phyloP scores from a whole-genome alignment of 495 filamentous ascomycete genomes.

The Viridothelium virens region DNA sequence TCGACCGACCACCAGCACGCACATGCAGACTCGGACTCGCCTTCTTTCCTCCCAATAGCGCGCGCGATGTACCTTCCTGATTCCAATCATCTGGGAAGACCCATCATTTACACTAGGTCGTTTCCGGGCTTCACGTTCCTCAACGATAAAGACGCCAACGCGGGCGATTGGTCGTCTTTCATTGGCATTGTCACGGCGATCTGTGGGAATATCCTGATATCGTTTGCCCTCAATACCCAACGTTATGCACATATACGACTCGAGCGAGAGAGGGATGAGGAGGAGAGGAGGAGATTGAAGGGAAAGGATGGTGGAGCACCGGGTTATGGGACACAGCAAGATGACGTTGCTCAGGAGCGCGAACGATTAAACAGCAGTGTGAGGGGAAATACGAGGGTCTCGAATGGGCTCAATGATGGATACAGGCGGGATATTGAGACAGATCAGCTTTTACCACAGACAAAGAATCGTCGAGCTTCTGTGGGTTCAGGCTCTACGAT shows the following conservation, averaged over 20 bases:
- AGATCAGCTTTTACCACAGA: slow-evolving; percentile 31
- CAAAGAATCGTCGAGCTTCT: slow-evolving; percentile 25
- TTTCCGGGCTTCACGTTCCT: slow-evolving; percentile 8
- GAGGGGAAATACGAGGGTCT: slow-evolving; percentile 3
- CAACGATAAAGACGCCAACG: not conserved
- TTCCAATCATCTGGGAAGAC: not conserved
- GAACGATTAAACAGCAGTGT: slow-evolving; percentile 23
- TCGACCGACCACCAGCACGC: not conserved
- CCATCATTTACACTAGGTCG: not conserved
- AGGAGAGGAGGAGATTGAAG: slow-evolving; percentile 31
- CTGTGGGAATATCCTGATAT: slow-evolving; percentile 84
- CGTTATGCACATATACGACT: slow-evolving; percentile 89
- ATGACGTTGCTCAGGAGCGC: slow-evolving; percentile 24
- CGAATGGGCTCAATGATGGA: slow-evolving; percentile 16
- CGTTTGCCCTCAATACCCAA: slow-evolving; percentile 90
- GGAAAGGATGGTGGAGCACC: slow-evolving; percentile 16
- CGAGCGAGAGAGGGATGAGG: slow-evolving; percentile 43
- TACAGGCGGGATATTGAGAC: slow-evolving; percentile 16
- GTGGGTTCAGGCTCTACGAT: slow-evolving; percentile 12
- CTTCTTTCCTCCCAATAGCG: not conserved
- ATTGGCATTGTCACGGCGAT: slow-evolving; percentile 94
- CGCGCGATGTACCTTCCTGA: slow-evolving; percentile 6
- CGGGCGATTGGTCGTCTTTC: slow-evolving; percentile 64
- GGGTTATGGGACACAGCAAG: slow-evolving; percentile 35
- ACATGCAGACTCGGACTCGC: not conserved